Conservation (phyloP, 345 rosid species). For the Syzygium jambos region DNA sequence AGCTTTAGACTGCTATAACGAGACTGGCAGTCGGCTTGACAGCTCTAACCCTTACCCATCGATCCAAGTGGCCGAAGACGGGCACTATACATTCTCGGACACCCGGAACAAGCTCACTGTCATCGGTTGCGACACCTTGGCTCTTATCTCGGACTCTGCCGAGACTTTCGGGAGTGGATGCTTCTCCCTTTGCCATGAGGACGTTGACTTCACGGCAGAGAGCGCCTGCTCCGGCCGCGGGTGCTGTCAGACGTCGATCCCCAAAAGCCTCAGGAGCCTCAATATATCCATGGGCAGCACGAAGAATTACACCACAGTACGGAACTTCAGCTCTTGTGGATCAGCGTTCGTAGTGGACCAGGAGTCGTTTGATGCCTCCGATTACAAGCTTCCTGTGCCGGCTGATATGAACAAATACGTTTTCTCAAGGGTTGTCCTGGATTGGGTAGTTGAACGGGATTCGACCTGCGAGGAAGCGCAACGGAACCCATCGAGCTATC, state of each 20-base stretch:
- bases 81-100: too few species aligned
- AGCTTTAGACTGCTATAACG: too few species aligned
- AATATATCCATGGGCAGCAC: not conserved
- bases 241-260: not conserved
- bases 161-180: not conserved
- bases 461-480: not conserved
- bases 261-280: not conserved
- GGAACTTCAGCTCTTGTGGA: not conserved
- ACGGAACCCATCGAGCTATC: fast-evolving
- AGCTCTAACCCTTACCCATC: too few species aligned
- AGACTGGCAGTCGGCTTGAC: too few species aligned
- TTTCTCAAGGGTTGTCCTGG: not conserved
- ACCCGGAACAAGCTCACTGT: too few species aligned
- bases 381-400: not conserved
- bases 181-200: not conserved
- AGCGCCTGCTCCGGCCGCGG: not conserved
- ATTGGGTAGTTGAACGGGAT: not conserved
- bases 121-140: too few species aligned
- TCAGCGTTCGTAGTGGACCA: not conserved
- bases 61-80: too few species aligned
- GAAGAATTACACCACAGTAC: not conserved
- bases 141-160: fast-evolving
- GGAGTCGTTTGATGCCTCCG: not conserved
- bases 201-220: not conserved
- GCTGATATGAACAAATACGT: fast-evolving